Evolutionary conservation across 1,284 basidiomycete species (phyloP).

Genomic region (Naganishia sp.): DNA sequence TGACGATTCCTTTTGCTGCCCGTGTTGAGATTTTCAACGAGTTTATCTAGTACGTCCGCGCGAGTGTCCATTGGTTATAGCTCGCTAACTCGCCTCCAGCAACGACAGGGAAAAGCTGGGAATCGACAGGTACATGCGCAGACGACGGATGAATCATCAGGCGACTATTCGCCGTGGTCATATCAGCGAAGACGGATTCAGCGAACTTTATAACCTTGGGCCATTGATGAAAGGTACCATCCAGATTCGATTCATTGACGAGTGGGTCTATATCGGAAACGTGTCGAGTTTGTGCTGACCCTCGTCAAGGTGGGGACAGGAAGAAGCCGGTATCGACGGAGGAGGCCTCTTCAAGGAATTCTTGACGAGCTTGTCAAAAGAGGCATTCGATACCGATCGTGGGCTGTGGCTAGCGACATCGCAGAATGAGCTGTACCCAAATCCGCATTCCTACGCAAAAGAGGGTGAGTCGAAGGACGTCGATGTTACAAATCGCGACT

Average conservation of each 20-base stretch:
- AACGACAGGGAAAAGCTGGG: conserved; percentile 48
- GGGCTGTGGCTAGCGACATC: conserved; percentile 90
- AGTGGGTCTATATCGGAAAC: conserved; percentile 60
- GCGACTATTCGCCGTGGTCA: conserved; percentile 71
- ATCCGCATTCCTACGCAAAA: conserved; percentile 83
- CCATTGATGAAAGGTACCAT: conserved; percentile 75
- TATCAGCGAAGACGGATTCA: conserved; percentile 85
- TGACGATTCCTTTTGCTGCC: conserved; percentile 89
- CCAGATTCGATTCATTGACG: conserved; percentile 86
- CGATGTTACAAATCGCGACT: background rate
- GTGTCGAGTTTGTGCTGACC: conserved; percentile 20
- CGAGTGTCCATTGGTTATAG: too few relatives aligned
- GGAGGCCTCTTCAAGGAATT: conserved; percentile 99
- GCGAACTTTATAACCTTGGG: conserved; percentile 64
- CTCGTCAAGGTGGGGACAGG: conserved; percentile 39
- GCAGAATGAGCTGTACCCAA: conserved; percentile 92
- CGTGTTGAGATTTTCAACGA: conserved; percentile 85
- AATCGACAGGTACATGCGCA: conserved; percentile 39
- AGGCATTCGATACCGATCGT: conserved; percentile 91
- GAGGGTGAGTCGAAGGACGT: conserved; percentile 62
- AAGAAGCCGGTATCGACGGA: conserved; percentile 64
- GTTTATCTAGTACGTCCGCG: conserved; percentile 61
- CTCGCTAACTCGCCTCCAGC: conserved; percentile 28
- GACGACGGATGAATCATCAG: conserved; percentile 27
- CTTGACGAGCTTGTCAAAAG: conserved; percentile 83